Conservation (phyloP, 2,329 filamentous ascomycete species). For the Aspergillus ibericus region DNA sequence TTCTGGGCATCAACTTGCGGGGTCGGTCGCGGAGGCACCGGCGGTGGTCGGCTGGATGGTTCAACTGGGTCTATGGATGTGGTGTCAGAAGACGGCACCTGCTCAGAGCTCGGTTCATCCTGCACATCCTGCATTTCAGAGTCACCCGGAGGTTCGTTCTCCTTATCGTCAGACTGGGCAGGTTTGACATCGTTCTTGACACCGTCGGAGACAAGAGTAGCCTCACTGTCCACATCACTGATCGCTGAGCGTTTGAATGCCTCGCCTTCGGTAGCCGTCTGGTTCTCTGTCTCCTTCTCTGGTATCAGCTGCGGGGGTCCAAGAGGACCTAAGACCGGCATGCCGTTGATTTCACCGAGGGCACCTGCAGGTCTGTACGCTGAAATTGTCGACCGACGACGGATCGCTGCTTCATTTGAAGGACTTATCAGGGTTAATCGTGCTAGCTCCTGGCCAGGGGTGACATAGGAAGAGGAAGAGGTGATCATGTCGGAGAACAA, state of each 20-base stretch:
- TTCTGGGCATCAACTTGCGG: constrained; percentile 34
- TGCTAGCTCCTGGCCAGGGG: constrained; percentile 74
- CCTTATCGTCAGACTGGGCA: constrained; percentile 37
- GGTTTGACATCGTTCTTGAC: constrained; percentile 20
- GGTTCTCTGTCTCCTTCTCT: constrained; percentile 20
- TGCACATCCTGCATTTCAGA: constrained; percentile 25
- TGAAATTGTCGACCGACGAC: constrained; percentile 48
- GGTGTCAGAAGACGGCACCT: constrained; percentile 8
- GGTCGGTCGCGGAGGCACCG: constrained; percentile 57
- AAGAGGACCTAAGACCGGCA: constrained; percentile 48
- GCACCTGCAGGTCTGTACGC: constrained; percentile 25
- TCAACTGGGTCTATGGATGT: constrained; percentile 22
- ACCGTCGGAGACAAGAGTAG: constrained; percentile 38
- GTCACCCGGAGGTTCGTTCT: constrained; percentile 35
- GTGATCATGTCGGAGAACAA: constrained; percentile 72
- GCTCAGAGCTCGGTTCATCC: constrained; percentile 14
- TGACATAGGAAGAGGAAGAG: constrained; percentile 62
- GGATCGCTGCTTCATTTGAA: constrained; percentile 54
- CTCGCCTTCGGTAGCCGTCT: constrained; percentile 17
- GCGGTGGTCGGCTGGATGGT: constrained; percentile 54
- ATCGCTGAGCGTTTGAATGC: constrained; percentile 26
- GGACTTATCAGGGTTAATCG: constrained; percentile 71
- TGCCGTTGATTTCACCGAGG: constrained; percentile 47
- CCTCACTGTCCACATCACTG: constrained; percentile 34
- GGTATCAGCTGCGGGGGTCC: constrained; percentile 35